phyloP scores from a whole-genome alignment of 768 basidiomycete species.

The Brasilioporus rufonigricans region DNA sequence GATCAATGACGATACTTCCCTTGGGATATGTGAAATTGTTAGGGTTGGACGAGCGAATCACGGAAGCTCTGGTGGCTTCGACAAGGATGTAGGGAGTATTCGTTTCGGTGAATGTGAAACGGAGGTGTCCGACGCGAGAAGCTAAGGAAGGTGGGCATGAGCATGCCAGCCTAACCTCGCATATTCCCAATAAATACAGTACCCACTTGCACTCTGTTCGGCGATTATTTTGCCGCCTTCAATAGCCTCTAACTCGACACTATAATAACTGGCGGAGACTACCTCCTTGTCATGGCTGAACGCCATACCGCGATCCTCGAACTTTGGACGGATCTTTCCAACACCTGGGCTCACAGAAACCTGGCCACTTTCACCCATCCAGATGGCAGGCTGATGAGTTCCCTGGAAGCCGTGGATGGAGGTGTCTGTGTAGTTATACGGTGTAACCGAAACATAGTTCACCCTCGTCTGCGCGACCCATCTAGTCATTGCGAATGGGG shows the following conservation, averaged over 20 bases:
- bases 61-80: constrained; percentile 62
- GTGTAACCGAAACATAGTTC: constrained; percentile 72
- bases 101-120: constrained; percentile 57
- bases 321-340: constrained; percentile 47
- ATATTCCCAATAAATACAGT: not conserved
- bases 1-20: constrained; percentile 49
- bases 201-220: constrained; percentile 64
- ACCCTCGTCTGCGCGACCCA: constrained; percentile 81
- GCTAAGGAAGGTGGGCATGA: constrained; percentile 36
- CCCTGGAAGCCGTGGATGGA: constrained; percentile 73
- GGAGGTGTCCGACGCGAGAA: constrained; percentile 71
- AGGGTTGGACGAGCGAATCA: constrained; percentile 47
- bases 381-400: constrained; percentile 83
- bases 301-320: constrained; percentile 57
- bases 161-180: constrained; percentile 1
- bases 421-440: constrained; percentile 63
- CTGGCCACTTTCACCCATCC: constrained; percentile 82
- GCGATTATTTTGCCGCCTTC: constrained; percentile 50
- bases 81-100: constrained; percentile 57
- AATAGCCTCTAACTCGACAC: constrained; percentile 51
- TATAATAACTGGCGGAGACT: constrained; percentile 53
- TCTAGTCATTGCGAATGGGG: constrained; percentile 83
- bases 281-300: constrained; percentile 53
- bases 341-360: constrained; percentile 60
- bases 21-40: constrained; percentile 21